Evolutionary conservation across 768 basidiomycete species (phyloP).

Genomic region (Lyophyllum decastes): DNA sequence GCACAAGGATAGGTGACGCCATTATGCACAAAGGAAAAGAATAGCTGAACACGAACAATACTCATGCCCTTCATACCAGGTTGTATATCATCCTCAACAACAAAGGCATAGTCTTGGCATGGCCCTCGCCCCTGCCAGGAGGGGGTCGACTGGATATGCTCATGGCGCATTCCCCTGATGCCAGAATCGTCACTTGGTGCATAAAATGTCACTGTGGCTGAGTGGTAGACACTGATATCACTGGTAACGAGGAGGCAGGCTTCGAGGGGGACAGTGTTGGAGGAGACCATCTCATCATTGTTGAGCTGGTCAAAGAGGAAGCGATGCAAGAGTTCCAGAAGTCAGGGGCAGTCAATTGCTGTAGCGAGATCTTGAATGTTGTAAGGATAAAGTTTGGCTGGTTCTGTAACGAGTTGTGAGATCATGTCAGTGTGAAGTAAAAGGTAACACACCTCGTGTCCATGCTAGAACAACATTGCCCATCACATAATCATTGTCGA

Average conservation of each 20-base stretch:
- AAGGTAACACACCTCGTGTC: too few species aligned
- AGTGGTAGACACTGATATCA: constrained; percentile 2
- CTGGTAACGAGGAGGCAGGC: background rate
- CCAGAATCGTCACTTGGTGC: constrained; percentile 22
- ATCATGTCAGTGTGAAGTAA: too few species aligned
- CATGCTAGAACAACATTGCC: too few species aligned
- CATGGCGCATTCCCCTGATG: constrained; percentile 19
- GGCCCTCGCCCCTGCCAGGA: constrained; percentile 21
- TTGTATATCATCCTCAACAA: constrained; percentile 19
- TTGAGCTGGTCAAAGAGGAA: background rate
- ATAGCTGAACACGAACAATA: background rate
- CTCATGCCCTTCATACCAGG: background rate
- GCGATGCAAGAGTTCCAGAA: background rate
- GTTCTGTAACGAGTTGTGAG: background rate
- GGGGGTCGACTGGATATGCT: constrained; percentile 26
- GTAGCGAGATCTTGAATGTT: background rate
- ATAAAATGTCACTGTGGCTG: constrained; percentile 7
- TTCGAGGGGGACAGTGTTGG: background rate
- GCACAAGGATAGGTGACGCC: constrained; percentile 13
- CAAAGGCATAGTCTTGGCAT: constrained; percentile 28
- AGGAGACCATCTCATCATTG: background rate
- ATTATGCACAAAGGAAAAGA: background rate
- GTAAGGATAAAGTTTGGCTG: background rate
- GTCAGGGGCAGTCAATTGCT: background rate
- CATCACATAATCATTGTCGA: too few species aligned